A percentile compares a stretch with the other conserved stretches of the same genome.
These are phyloP conservation scores for Epichloe uncinata DNA, from an alignment of 2,329 filamentous ascomycete genomes.

Conservation along the genomic window DNA sequence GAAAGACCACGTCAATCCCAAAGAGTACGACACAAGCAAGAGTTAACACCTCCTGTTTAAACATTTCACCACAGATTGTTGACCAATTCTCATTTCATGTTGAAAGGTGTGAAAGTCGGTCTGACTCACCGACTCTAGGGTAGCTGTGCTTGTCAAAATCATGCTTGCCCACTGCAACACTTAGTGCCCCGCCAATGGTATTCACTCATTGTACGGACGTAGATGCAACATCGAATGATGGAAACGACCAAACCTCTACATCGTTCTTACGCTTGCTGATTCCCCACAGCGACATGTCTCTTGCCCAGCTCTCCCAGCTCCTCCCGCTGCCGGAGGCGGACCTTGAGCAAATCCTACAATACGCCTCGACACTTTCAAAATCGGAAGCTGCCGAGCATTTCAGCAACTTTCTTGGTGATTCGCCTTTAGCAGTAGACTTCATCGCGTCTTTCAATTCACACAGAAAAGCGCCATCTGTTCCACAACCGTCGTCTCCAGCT, in stretches of 20 bases:
- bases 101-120: not conserved
- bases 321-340: slow-evolving; percentile 78
- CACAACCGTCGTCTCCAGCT: slow-evolving; percentile 5
- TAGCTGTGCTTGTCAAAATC: not conserved
- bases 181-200: not conserved
- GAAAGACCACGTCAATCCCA: too few species aligned
- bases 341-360: slow-evolving; percentile 71
- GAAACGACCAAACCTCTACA: not conserved
- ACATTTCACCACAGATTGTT: too few species aligned
- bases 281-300: slow-evolving; percentile 31
- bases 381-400: slow-evolving; percentile 72
- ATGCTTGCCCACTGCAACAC: not conserved
- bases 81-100: not conserved
- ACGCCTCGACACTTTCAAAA: slow-evolving; percentile 64
- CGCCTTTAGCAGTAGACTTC: slow-evolving; percentile 61
- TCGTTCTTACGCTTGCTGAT: not conserved
- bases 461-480: slow-evolving; percentile 27
- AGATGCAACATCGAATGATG: not conserved
- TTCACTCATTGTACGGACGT: not conserved
- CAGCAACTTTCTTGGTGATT: slow-evolving; percentile 77
- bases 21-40: too few species aligned
- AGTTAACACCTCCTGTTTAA: too few species aligned
- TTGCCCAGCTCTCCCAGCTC: slow-evolving; percentile 60
- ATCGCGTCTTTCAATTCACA: slow-evolving; percentile 69
- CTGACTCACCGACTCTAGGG: not conserved